A percentile compares a stretch with the other conserved stretches of the same genome.
Conservation (phyloP, 2,329 filamentous ascomycete species). For the Cladosporium austrohemisphaericum region DNA sequence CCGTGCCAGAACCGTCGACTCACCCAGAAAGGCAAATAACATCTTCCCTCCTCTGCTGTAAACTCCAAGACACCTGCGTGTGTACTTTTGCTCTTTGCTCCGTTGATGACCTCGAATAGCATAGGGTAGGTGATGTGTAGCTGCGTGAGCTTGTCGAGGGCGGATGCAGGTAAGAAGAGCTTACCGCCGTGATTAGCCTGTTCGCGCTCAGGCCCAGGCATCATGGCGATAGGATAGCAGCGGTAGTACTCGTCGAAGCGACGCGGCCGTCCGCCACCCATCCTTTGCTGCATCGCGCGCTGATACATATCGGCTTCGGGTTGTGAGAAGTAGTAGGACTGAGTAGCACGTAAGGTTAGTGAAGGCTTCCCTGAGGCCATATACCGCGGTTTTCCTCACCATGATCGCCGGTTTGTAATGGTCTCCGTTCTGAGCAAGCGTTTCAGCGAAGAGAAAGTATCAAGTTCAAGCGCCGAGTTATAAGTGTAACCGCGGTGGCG, state of each 20-base stretch:
- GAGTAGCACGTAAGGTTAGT: background rate
- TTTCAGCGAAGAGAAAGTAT: too few species aligned
- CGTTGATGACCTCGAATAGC: constrained; percentile 93
- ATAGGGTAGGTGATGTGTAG: constrained; percentile 97
- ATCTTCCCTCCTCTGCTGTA: constrained; percentile 92
- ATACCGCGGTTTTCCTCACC: too few species aligned
- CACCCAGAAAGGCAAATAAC: constrained; percentile 88
- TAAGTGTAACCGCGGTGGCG: too few species aligned
- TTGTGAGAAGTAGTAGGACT: constrained; percentile 45
- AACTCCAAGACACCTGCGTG: constrained; percentile 97
- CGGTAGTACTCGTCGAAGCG: constrained; percentile 98
- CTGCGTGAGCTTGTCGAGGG: constrained; percentile 92
- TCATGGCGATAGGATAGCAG: constrained; percentile 93
- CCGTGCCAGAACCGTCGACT: constrained; percentile 42
- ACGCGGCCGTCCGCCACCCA: constrained; percentile 52
- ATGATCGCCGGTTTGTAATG: too few species aligned
- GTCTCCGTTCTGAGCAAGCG: too few species aligned
- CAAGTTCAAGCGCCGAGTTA: too few species aligned
- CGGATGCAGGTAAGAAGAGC: constrained; percentile 93
- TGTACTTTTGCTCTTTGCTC: constrained; percentile 71
- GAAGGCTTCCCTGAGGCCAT: too few species aligned
- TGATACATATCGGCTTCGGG: constrained; percentile 55
- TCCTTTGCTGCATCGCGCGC: constrained; percentile 50
- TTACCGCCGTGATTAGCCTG: constrained; percentile 96
- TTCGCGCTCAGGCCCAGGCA: constrained; percentile 81